Evolutionary conservation across 768 basidiomycete species (phyloP), one percentile per base, ranked within the genome.

Genomic region (Leccinum longicurvipes): DNA sequence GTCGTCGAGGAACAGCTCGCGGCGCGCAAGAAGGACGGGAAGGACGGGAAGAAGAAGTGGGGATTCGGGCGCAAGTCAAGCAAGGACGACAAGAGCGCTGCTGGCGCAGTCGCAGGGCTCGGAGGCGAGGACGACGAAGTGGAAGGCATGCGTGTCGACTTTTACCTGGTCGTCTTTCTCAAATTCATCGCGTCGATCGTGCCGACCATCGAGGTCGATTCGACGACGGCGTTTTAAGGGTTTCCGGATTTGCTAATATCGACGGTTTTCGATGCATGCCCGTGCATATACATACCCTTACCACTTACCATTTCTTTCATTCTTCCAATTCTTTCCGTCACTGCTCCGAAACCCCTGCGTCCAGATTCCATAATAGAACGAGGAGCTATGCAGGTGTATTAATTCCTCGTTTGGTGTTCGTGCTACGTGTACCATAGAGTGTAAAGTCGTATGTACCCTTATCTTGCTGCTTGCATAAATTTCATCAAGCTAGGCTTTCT

Each of bases 141-240:
- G 39, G 93, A 94, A 65, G 95, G 94, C 32, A 87, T 99, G 82
- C 81, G 95, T 31, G 97, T 99, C 42, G 97, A 99, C 73, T 97
- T 97, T 74, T 98, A 98, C 72, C 82, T 97, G 50, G 92, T 97
- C 64, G 94, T 93, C 53, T 98, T 98, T 84, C 84, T 98, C 77
- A 99, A 98, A 81, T 98, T 98, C 75, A 97, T 98, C 68, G 93
- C 93, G 11, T 93, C 91, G 51, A 96, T 97, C 72, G 93, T 97
- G 44, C 95, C 94, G n/a, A 97, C 95, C 48, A 98, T 98, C 70
- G 96, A 98, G 76, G 93, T 98, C 42, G 92, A 95, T 72, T 92
- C 93, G 62, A 95, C 92, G 48, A 89, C 91, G 21, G 78, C 85
- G 45, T 85, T 86, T 72, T 86, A 64, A 72, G 6, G 23, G n/a